Conservation (phyloP, 106 monocot genomes). For the Triglochin maritima region DNA sequence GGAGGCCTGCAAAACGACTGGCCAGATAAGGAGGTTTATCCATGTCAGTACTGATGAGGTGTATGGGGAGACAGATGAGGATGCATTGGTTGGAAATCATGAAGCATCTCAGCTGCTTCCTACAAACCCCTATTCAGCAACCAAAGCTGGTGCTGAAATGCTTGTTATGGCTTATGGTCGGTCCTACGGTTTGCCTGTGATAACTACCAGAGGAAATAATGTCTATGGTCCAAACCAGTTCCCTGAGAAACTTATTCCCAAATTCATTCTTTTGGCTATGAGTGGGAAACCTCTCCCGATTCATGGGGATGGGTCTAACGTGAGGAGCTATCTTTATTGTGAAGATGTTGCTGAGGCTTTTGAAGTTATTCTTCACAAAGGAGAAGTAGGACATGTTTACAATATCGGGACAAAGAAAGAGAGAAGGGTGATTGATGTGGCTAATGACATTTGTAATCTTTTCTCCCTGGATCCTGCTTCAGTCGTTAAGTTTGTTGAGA, state of each 20-base stretch:
- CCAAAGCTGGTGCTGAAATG: conserved; percentile 95
- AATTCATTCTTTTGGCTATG: conserved; percentile 50
- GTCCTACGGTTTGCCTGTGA: conserved; percentile 24
- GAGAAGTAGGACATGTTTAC: conserved; percentile 24
- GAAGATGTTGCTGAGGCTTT: conserved; percentile 28
- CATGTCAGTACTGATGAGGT: conserved; percentile 98
- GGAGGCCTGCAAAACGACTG: conserved; percentile 80
- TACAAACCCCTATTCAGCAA: conserved; percentile 88
- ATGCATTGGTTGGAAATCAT: conserved; percentile 82
- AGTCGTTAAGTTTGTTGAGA: conserved; percentile 55
- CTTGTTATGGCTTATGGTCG: conserved; percentile 74
- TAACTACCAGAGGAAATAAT: conserved; percentile 25
- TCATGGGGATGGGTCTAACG: conserved; percentile 25
- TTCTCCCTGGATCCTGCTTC: conserved; percentile 31
- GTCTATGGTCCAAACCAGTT: conserved; percentile 28
- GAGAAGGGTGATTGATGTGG: conserved; percentile 25
- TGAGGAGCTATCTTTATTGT: conserved; percentile 28
- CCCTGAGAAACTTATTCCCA: conserved; percentile 55
- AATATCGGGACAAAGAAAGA: conserved; percentile 26
- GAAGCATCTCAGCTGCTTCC: conserved; percentile 86
- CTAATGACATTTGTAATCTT: conserved; percentile 17
- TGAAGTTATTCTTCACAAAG: conserved; percentile 25
- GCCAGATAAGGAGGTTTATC: conserved; percentile 66
- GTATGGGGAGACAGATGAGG: conserved; percentile 86
- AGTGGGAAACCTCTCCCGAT: conserved; percentile 13